A percentile compares a stretch with the other conserved stretches of the same genome.
phyloP scores from a whole-genome alignment of 1,139 yeast genomes.

The Geotrichum reessii region DNA sequence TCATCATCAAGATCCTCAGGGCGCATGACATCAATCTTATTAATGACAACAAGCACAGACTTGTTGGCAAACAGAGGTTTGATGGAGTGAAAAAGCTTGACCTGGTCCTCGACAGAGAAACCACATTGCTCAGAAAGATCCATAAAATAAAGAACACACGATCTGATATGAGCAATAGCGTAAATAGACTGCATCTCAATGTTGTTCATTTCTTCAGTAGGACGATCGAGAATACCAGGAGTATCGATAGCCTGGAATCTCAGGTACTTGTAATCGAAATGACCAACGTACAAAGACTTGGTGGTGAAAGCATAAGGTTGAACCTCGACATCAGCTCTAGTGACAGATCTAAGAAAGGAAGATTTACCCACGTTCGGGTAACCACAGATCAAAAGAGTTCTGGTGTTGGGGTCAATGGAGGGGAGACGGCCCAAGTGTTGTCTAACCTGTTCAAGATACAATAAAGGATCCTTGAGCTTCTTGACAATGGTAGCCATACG shows the following conservation, averaged over 20 bases:
- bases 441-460: conserved; percentile 94
- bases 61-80: conserved; percentile 96
- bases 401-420: conserved; percentile 94
- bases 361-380: conserved; percentile 99
- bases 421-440: conserved; percentile 99
- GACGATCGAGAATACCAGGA: conserved; percentile 97
- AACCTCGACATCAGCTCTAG: conserved; percentile 97
- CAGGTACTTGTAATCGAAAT: conserved; percentile 93
- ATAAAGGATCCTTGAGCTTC: conserved; percentile 88
- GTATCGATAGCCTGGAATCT: conserved; percentile 98
- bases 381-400: conserved; percentile 95
- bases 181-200: conserved; percentile 98
- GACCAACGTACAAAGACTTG: conserved; percentile 91
- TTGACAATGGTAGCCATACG: conserved; percentile 98
- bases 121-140: conserved; percentile 99
- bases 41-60: conserved; percentile 90
- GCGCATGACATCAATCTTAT: conserved; percentile 85
- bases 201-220: conserved; percentile 98
- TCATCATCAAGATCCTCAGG: conserved; percentile 78
- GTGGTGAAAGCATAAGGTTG: conserved; percentile 99
- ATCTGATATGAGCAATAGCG: conserved; percentile 96
- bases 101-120: conserved; percentile 94
- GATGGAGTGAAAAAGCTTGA: conserved; percentile 90
- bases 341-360: conserved; percentile 83
- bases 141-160: conserved; percentile 95